Percentiles rank a stretch among this genome's conserved stretches.
Conservation (phyloP, 2,329 filamentous ascomycete genomes). For the Neofusicoccum kwambonambiense region DNA sequence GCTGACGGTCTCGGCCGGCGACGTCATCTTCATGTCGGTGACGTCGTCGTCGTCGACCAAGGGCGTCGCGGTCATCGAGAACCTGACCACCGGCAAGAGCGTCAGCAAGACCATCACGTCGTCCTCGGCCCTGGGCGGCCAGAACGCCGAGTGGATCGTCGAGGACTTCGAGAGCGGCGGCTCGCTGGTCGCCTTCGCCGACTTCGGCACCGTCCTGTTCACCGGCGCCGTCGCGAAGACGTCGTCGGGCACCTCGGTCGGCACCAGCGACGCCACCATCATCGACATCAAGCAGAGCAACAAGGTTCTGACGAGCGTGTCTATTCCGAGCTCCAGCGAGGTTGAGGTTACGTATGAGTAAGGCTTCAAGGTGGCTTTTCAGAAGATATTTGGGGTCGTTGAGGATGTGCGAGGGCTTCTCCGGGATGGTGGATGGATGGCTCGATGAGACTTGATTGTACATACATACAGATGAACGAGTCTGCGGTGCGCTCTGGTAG, state of each 20-base stretch:
- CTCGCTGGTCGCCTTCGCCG: conserved; percentile 16
- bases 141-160: conserved; percentile 23
- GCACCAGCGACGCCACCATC: conserved; percentile 41
- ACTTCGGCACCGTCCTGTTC: conserved; percentile 19
- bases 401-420: no score
- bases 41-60: conserved; percentile 40
- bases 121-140: conserved; percentile 14
- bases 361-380: background rate
- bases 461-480: no score
- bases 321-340: background rate
- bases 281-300: conserved; percentile 48
- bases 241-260: conserved; percentile 23
- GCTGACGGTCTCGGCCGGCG: conserved; percentile 39
- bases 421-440: no score
- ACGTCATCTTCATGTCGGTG: conserved; percentile 45
- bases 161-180: conserved; percentile 20
- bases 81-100: conserved; percentile 52
- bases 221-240: conserved; percentile 16
- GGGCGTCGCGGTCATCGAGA: conserved; percentile 51
- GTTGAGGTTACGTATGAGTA: conserved; percentile 18
- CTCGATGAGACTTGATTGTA: no score
- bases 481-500: no score
- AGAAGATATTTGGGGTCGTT: no score
- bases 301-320: conserved; percentile 17
- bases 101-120: conserved; percentile 52